Base-by-base conservation (phyloP, 768 basidiomycete genomes). In the Xanthoconium stramineum region DNA sequence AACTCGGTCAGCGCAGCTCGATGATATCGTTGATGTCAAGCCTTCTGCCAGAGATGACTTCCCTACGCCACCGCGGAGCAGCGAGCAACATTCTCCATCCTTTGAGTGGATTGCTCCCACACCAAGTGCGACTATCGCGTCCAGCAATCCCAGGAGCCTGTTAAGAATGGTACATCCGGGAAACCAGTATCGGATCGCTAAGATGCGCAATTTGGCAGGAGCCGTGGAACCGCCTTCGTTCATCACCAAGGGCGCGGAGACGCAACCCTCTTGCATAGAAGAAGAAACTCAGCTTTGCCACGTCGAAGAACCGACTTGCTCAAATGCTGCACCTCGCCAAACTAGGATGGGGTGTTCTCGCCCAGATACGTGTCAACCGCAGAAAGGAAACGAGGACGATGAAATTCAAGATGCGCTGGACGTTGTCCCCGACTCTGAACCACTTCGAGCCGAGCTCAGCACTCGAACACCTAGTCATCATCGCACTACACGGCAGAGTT, bases 381-480 rank as follows among this genome's bases (percentile, higher is more conserved):
- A 2, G 15, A 24, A 17, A 47, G 52, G 29, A 28, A 38, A 46
- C 4, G 54, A 46, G 11, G 56, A 61, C 15, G 57, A 59, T 17
- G 64, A 61, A 28, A 50, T 38, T 40, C 76, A 75, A 39, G 77
- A 76, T 59, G 50, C 60, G 6, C 73, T 78, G 61, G 83, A 82
- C 33, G 53, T 85, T 49, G 74, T 89, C 15, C 84, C 86, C 3
- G 87, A 88, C 64, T 88, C 86, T 3, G 86, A 87, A 58, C 80
- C 82, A 46, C 66, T 71, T 19, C 74, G 73, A 30, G 75, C 72
- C 20, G 72, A 66, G 45, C 56, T 57, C 10, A 49, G 58, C n/a
- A 14, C 44, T 24, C 39, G 60, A 47, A 53, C 60, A 14, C 57
- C 63, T 33, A 20, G 33, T 33, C 55, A 38, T n/a, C 43, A 46